Percentiles rank a stretch among this genome's conserved stretches.
Conservation (phyloP, 2,329 filamentous ascomycete species). For the Zarea fungicola region DNA sequence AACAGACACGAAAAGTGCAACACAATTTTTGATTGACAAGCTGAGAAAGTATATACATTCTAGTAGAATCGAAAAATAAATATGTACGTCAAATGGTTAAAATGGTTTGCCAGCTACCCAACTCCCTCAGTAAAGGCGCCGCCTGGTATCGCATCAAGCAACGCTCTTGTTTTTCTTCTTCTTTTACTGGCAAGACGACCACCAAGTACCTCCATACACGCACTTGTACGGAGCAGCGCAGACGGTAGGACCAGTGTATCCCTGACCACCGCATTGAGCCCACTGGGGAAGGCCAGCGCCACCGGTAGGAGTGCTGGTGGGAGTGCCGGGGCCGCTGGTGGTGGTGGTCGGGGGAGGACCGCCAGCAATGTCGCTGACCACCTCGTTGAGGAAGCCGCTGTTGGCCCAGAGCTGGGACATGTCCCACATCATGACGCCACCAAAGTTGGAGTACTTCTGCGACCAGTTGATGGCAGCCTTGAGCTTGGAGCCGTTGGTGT, state of each 20-base stretch:
- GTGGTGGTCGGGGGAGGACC: conserved; percentile 1
- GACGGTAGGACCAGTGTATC: conserved; percentile 19
- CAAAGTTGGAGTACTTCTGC: conserved; percentile 54
- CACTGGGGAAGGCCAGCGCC: conserved; percentile 19
- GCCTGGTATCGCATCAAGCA: too few species aligned
- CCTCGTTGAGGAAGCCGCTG: conserved; percentile 45
- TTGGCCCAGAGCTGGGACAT: conserved; percentile 57
- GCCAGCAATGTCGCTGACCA: conserved; percentile 32
- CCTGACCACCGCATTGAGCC: conserved; percentile 22
- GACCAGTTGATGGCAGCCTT: conserved; percentile 46
- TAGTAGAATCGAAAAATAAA: neutral
- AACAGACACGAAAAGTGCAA: too few species aligned
- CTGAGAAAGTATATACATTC: conserved; percentile 4
- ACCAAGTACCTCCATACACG: conserved; percentile 18
- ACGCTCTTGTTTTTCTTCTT: neutral
- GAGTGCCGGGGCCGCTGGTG: too few species aligned
- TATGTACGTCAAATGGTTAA: conserved; percentile 2
- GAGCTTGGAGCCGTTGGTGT: conserved; percentile 43
- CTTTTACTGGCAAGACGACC: conserved; percentile 18
- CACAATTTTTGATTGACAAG: neutral
- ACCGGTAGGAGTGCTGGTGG: conserved; percentile 9
- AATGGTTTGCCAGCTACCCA: too few species aligned
- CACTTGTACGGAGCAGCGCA: conserved; percentile 21
- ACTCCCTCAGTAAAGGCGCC: too few species aligned
- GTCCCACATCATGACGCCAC: conserved; percentile 67